Evolutionary conservation across 768 basidiomycete species (phyloP).

Genomic region (Calvatia gigantea): DNA sequence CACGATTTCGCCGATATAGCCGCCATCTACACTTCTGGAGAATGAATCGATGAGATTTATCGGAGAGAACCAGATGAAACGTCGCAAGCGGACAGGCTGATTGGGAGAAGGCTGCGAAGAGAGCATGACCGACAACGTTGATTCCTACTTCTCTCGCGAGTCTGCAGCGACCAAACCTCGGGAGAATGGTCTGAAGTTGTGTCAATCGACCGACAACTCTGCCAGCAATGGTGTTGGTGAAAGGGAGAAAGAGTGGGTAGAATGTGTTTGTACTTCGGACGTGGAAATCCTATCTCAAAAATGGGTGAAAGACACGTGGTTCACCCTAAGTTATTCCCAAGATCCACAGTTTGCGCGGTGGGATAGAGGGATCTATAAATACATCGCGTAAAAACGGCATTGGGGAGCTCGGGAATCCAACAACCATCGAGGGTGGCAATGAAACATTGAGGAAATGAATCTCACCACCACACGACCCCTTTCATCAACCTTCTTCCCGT

Average conservation of each 20-base stretch:
- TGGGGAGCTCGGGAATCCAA: background rate
- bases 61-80: background rate
- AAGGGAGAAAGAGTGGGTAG: conserved; percentile 10
- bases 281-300: background rate
- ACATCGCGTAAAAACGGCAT: background rate
- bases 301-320: conserved; percentile 14
- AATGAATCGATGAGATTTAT: background rate
- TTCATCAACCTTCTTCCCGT: conserved; percentile 73
- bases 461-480: conserved; percentile 64
- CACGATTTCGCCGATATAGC: conserved; percentile 8
- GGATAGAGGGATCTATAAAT: background rate
- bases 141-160: background rate
- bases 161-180: conserved; percentile 6
- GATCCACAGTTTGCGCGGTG: conserved; percentile 19
- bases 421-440: background rate
- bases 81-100: background rate
- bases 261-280: conserved; percentile 5
- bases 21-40: background rate
- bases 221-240: background rate
- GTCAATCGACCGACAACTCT: background rate
- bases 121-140: background rate
- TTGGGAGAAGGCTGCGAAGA: background rate
- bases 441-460: background rate
- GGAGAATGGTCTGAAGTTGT: background rate
- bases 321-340: conserved; percentile 15